Percentiles rank a stretch among this genome's conserved stretches.
These are phyloP conservation scores for Xylona heveae DNA, from an alignment of 495 filamentous ascomycete genomes.

Conservation along the genomic window DNA sequence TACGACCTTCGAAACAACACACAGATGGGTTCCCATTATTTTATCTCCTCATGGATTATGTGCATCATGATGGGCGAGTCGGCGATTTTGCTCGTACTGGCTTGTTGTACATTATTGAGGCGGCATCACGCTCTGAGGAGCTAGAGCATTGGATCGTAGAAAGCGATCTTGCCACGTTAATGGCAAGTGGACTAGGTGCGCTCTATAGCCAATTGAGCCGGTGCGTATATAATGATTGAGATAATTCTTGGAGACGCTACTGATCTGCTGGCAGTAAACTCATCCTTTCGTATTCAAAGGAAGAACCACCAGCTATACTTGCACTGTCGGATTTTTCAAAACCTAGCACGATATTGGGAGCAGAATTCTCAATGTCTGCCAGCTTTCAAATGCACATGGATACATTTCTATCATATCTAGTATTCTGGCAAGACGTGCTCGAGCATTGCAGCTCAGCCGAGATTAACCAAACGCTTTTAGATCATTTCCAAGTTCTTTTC, in stretches of 20 bases:
- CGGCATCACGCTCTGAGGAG: constrained; percentile 56
- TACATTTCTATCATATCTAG: constrained; percentile 81
- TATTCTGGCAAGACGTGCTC: constrained; percentile 96
- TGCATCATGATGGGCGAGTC: constrained; percentile 77
- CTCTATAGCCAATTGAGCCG: constrained; percentile 90
- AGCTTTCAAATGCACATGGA: constrained; percentile 64
- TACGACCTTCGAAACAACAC: too few species aligned
- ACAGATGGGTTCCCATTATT: constrained; percentile 92
- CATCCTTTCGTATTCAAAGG: constrained; percentile 23
- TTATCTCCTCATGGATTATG: constrained; percentile 85
- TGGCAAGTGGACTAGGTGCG: constrained; percentile 90
- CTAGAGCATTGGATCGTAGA: constrained; percentile 93
- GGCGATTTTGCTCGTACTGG: constrained; percentile 97
- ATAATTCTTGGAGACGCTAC: too few species aligned
- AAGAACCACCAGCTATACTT: constrained; percentile 59
- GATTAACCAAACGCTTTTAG: constrained; percentile 75
- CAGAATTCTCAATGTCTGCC: constrained; percentile 38
- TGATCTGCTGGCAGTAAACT: constrained; percentile 16
- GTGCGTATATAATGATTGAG: constrained; percentile 24
- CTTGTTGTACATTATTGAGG: constrained; percentile 86
- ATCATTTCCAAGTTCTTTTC: constrained; percentile 95
- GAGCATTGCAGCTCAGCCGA: constrained; percentile 85
- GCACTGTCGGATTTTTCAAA: constrained; percentile 66
- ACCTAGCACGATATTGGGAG: constrained; percentile 38
- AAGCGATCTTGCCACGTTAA: constrained; percentile 86